Base-by-base conservation (phyloP, 2,329 filamentous ascomycete species). In the Exophiala spinifera region DNA sequence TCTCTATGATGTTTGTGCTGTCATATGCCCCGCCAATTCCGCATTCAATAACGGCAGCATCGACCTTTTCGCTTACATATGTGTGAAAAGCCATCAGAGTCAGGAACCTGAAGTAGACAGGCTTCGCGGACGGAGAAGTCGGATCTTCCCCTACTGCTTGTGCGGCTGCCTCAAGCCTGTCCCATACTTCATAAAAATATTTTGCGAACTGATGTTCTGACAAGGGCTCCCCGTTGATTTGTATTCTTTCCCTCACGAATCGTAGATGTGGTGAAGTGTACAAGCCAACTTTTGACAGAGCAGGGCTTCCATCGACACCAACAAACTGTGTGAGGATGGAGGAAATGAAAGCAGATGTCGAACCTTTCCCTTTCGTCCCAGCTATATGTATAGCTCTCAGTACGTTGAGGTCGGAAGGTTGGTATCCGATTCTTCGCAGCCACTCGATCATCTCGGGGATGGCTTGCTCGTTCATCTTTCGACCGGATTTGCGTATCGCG, bases 21-120 rank as follows among this genome's bases (percentile, higher is more conserved):
- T 97, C 92, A 65, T 91, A 91, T 72, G 96, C 89, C 46, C 91
- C 94, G 14, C 94, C 94, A 60, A 97, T 95, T 0, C 94, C 94
- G 65, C 90, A 95, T 72, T 99, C 94, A 31, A 97, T 80, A 8
- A 97, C 84, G 0, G 90, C 91, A 15, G 84, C 84, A 59, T 85
- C 79, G 0, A 96, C 85, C 1, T 86, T 85, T 68, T 94, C 87
- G 45, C 78, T 71, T 21, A 95, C 66, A 64, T 95, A 99, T 1
- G 86, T 80, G 65, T 95, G 91, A 64, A 95, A 83, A 1, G 91
- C 91, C 74, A 96, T 81, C 34, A 99, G 78, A 0, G 92, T 96
- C 66, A 99, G 70, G 67, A 89, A 96, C 23, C 92, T 86, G 70
- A 97, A 97, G 71, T 95, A 97, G 48, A 91, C 88, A 0, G 94